Base-by-base conservation (phyloP, 306 rosid genomes). In the Rosa chinensis region DNA sequence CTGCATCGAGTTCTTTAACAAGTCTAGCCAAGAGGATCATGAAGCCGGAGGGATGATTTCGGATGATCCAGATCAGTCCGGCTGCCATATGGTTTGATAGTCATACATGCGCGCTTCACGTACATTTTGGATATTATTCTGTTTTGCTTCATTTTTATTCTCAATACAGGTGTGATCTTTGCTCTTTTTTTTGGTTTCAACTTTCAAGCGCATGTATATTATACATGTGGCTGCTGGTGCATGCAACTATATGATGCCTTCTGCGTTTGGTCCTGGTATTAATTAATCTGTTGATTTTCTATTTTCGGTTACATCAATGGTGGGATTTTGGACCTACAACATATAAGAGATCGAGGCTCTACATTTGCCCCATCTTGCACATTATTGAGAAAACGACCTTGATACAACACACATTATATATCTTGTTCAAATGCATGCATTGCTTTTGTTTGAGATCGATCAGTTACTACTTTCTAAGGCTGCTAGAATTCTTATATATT, bases 1-100 rank as follows among this genome's bases (percentile, higher is more conserved):
- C 40, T 90, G 96, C 83, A 93, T 93, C 44, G 92, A 93, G 90
- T 93, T 93, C 87, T 87, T 93, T 86, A 93, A 93, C 28, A 89
- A 84, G 85, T 93, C 92, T 4, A 84, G 87, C 1, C 89, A 89
- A 74, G 91, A 90, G 12, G 86, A 70, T 66, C 48, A 66, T 66
- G 71, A 66, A 23, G 21, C 45, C 2, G 45, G 45, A 66, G 70
- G 37, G 48, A 66, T 66, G 28, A 48, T 82, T 49, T 71, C 87
- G 63, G 86, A 87, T 76, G 84, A 70, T 66, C 82, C 66, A 73
- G 87, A 77, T 39, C 71, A 66, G 18, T 86, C 89, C 44, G 79
- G 79, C 66, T 71, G 77, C 55, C 71, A 84, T 21, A 62, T 79
- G 80, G 89, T 84, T 61, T 85, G 88, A 81, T 35, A 32, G 18